Evolutionary conservation across 805 yeast species (phyloP).

Genomic region (Myxozyma neotropica): DNA sequence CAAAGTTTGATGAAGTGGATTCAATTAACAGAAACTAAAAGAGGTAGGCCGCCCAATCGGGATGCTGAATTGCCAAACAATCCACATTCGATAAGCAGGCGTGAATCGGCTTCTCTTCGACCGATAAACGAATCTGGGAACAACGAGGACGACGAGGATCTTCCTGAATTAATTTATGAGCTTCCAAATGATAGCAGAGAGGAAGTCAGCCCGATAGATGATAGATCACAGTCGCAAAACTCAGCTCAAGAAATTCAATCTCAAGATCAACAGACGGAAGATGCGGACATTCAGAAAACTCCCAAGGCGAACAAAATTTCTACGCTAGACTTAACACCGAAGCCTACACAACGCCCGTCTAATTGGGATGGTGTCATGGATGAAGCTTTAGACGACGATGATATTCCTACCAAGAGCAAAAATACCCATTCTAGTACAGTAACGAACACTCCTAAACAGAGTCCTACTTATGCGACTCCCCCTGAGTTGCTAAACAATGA

Average conservation of each 20-base stretch:
- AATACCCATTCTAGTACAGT: neutral
- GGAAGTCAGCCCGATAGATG: neutral
- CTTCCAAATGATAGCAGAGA: constrained; percentile 20
- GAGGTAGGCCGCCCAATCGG: neutral
- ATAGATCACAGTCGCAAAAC: neutral
- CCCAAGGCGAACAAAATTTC: no score
- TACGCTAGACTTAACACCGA: neutral
- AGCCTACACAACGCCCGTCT: neutral
- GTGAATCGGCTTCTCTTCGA: neutral
- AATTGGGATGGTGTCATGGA: neutral
- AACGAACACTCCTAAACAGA: neutral
- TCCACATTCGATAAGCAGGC: neutral
- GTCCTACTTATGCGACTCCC: neutral
- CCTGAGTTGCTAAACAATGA: neutral
- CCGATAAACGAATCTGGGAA: constrained; percentile 1
- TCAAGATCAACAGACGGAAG: no score
- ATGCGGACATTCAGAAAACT: no score
- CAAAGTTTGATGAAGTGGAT: constrained; percentile 32
- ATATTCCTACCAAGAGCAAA: neutral
- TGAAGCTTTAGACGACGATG: neutral
- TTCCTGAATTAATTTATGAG: constrained; percentile 24
- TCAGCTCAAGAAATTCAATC: neutral
- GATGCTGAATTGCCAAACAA: neutral
- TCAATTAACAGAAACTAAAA: neutral
- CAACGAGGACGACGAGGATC: constrained; percentile 17